A percentile compares a stretch with the other conserved stretches of the same genome.
Evolutionary conservation across 352 stramenopile species (phyloP).

Genomic region (Globisporangium viniferum): DNA sequence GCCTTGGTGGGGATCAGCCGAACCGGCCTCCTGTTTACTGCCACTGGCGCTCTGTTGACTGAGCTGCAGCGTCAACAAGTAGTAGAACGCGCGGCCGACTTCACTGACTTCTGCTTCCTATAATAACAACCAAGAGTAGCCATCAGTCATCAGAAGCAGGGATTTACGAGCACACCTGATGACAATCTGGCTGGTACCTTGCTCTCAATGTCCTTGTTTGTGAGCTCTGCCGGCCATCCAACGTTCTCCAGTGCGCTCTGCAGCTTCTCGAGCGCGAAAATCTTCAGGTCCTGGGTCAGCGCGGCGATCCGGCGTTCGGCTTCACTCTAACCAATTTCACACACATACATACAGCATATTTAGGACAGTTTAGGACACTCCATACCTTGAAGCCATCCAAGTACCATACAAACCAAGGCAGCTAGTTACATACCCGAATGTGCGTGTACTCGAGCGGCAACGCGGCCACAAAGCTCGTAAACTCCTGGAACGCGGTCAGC

Average conservation of each 20-base stretch:
- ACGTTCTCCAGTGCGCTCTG: conserved; percentile 37
- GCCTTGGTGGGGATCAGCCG: background rate
- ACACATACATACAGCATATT: conserved; percentile 2
- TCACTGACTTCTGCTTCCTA: conserved; percentile 26
- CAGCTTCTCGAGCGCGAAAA: conserved; percentile 53
- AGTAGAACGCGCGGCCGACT: conserved; percentile 43
- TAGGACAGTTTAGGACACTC: background rate
- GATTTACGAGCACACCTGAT: background rate
- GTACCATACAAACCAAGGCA: background rate
- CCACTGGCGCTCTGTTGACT: conserved; percentile 29
- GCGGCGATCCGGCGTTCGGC: conserved; percentile 37
- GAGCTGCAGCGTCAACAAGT: conserved; percentile 57
- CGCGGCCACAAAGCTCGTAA: conserved; percentile 33
- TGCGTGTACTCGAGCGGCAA: conserved; percentile 42
- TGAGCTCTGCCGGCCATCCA: conserved; percentile 43
- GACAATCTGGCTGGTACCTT: conserved; percentile 19
- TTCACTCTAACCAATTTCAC: conserved; percentile 29
- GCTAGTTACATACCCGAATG: conserved; percentile 32
- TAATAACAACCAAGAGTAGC: background rate
- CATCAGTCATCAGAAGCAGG: background rate
- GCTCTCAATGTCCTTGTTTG: conserved; percentile 26
- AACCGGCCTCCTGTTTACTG: background rate
- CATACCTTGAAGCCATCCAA: background rate
- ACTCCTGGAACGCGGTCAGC: conserved; percentile 39
- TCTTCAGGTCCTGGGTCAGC: conserved; percentile 46